Evolutionary conservation across 2,329 filamentous ascomycete species (phyloP), one percentile per base, ranked within the genome.

Genomic region (Fusarium redolens): DNA sequence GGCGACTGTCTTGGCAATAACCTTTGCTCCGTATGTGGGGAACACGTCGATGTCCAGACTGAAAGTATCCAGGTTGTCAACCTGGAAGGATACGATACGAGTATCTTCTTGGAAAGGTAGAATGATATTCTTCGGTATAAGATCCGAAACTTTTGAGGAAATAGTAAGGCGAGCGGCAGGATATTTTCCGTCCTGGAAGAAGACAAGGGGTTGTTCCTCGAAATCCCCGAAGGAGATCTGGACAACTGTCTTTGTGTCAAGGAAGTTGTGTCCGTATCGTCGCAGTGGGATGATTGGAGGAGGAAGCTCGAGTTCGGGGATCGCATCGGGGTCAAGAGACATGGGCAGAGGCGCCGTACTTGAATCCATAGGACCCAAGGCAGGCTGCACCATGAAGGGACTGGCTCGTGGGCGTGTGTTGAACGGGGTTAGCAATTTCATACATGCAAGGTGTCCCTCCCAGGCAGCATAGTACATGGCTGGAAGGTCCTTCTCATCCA

Each of bases 381-480:
- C 81, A 45, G 83, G 79, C 64, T 86, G 86, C 43, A 84, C 78
- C 41, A 83, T 79, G 67, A 85, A 78, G 7, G 86, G 85, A 38
- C 85, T 88, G 22, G 83, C 80, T 35, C 80, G 79, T 20, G 80
- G 83, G 37, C 81, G 78, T 55, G 79, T 83, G 79, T 88, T 88
- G 75, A 86, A 86, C 3, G 91, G 90, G 8, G 91, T 91, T 37
- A 99, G 89, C 12, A 98, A 87, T 78, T 92, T 92, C 93, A 99
- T 97, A 83, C 96, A 98, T 78, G 96, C 92, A 61, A 98, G 84
- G 79, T 98, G 94, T 1, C 96, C 96, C 83, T 99, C 96, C 96
- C 96, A 99, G 0, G 95, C 96, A 18, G 96, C 96, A 82, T 99
- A 99, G 82, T 99, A 99, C 91, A 98, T 95, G 33, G 96, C 95